Base-by-base conservation (phyloP, 805 yeast genomes). In the Hanseniaspora vineae region DNA sequence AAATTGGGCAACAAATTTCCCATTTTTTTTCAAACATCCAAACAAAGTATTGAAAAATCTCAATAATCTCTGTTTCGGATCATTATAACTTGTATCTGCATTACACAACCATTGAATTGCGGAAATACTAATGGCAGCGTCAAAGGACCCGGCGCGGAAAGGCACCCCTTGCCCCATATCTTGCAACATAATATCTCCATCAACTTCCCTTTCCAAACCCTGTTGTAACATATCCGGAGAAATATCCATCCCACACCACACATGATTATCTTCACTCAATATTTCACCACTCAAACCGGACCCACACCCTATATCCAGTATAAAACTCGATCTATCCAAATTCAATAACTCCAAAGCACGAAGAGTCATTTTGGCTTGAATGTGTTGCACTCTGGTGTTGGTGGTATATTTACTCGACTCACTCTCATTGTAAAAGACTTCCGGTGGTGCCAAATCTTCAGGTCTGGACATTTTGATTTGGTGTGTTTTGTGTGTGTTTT, bases 61-160 rank as follows among this genome's bases (percentile, higher is more conserved):
- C 66, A 81, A 69, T 47, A 87, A 66, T 64, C 98, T 77, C 58
- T 74, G 75, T 60, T 82, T 81, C 19, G 98, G 98, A 59, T 89
- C 95, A 47, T 80, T 81, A 39, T 73, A 71, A 2, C 86, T 66
- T 6, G 86, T 74, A 63, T 92, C 98, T 2, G 97, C 97, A 62
- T 92, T 92, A 69, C 97, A 89, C 40, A 92, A 75, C 98, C 98
- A 92, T 65, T 92, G 98, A 46, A 92, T 88, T 12, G 94, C 98
- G 35, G 95, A 83, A 52, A 92, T 87, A 23, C 94, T 82, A 32
- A 92, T 85, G 1, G 95, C 97, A 1, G 97, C 97, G 64, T 92
- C 98, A 63, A 90, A 92, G 0, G 95, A 74, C 45, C 98, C 98
- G 2, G 97, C 86, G 59, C 98, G 74, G 60, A 92, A 92, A 5